Base-by-base conservation (phyloP, 352 stramenopile genomes). In the Thalassiosira hispida region DNA sequence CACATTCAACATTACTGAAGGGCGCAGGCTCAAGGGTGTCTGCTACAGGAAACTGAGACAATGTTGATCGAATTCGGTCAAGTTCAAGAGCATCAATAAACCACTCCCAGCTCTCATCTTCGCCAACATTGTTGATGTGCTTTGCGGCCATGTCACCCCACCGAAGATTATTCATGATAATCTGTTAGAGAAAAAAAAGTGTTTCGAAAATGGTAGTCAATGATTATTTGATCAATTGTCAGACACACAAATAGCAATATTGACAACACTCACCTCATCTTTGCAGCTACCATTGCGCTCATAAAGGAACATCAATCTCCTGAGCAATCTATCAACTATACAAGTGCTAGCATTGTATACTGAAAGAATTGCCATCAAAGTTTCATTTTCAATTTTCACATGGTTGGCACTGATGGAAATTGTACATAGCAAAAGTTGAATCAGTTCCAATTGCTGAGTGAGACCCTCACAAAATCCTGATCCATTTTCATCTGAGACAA, bases 41-140 rank as follows among this genome's bases (percentile, higher is more conserved):
- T 38, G 74, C 59, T 5, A 90, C 60, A 46, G 87, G 85, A 85
- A 87, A 91, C 20, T 79, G 77, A 16, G 64, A 74, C 3, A 92
- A 60, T 7, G 85, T 92, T 46, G 63, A 68, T n/a, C 70, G 70
- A 33, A 93, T 78, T 44, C 88, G 73, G 42, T 72, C 61, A 27
- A 74, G 47, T 69, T 91, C 74, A 22, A 93, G 44, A 25, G 69
- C 73, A 80, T 83, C 57, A 5, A 86, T 9, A 23, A 93, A 73
- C 85, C 83, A 93, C 18, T 91, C 84, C 70, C 83, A 89, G 40
- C 31, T 55, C 23, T 79, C 31, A 27, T 79, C 49, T 29, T 71
- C 33, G 1, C 53, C 44, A 52, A 44, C 49, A 44, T 44, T 46
- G 29, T 38, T 44, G 11, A 53, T 53, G 22, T 65, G 72, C 35